Conservation (phyloP, 768 basidiomycete genomes). For the Pisolithus microcarpus region DNA sequence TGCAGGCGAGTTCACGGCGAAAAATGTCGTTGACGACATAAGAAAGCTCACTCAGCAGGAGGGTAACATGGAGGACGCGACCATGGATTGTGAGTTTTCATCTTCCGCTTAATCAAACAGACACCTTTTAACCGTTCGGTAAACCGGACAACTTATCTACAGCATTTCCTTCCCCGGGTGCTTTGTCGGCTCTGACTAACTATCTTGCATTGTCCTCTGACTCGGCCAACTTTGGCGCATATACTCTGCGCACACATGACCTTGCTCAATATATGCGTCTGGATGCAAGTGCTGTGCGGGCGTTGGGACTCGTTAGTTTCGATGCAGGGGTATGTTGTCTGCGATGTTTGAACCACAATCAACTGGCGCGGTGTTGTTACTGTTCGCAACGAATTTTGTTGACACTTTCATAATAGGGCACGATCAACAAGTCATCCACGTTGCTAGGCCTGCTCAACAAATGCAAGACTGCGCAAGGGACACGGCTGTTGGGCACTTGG, state of each 20-base stretch:
- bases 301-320: constrained; percentile 76
- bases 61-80: constrained; percentile 16
- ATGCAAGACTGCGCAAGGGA: constrained; percentile 94
- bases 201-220: constrained; percentile 81
- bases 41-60: constrained; percentile 31
- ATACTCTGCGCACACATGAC: constrained; percentile 79
- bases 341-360: not conserved
- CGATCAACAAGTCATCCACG: constrained; percentile 73
- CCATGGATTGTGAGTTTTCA: constrained; percentile 6
- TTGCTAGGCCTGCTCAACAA: constrained; percentile 86
- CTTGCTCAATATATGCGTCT: constrained; percentile 92
- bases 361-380: not conserved
- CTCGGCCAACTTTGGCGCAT: constrained; percentile 70
- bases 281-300: constrained; percentile 89
- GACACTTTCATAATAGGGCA: constrained; percentile 33
- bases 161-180: constrained; percentile 68
- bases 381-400: not conserved
- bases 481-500: constrained; percentile 83
- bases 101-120: not conserved
- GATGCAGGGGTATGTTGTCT: constrained; percentile 34
- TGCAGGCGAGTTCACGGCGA: constrained; percentile 76
- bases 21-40: constrained; percentile 76
- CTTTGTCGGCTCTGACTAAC: constrained; percentile 71
- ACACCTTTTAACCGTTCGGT: too few species aligned
- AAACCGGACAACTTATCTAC: constrained; percentile 54